Conservation (phyloP, 2,329 filamentous ascomycete species). For the Aspergillus sp. region DNA sequence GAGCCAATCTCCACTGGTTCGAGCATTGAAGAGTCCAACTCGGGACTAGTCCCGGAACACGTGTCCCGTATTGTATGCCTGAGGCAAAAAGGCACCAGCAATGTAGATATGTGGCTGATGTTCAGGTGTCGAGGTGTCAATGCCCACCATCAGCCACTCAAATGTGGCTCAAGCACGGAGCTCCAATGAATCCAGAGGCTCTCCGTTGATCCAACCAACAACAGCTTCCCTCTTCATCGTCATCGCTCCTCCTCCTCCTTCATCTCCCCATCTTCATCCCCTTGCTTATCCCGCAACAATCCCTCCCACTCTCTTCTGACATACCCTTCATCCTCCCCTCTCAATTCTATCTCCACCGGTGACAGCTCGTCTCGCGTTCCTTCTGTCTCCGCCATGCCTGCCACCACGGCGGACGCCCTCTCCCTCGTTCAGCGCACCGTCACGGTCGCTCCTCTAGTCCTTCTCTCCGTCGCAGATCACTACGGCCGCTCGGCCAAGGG, state of each 20-base stretch:
- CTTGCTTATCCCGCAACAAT: background rate
- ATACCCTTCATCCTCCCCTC: background rate
- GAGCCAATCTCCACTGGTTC: background rate
- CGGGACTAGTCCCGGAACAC: background rate
- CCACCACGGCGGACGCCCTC: constrained; percentile 94
- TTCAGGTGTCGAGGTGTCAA: background rate
- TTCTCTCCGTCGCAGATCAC: constrained; percentile 97
- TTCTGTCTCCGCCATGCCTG: constrained; percentile 69
- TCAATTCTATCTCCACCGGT: background rate
- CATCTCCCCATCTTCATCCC: background rate
- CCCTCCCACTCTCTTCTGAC: background rate
- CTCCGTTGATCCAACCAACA: constrained; percentile 11
- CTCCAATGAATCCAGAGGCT: constrained; percentile 19
- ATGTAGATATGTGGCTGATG: background rate
- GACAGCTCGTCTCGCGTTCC: constrained; percentile 3
- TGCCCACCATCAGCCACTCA: background rate
- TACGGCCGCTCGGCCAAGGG: constrained; percentile 93
- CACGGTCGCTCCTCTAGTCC: constrained; percentile 94
- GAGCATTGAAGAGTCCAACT: background rate
- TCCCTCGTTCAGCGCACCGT: constrained; percentile 93
- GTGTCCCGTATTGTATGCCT: background rate
- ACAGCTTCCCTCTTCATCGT: constrained; percentile 14
- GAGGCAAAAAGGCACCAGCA: background rate
- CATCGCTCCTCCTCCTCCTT: background rate
- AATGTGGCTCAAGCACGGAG: constrained; percentile 19